These are phyloP conservation scores for Yamadazyma atlantica DNA, from an alignment of 1,139 yeast species.

Conservation along the genomic window DNA sequence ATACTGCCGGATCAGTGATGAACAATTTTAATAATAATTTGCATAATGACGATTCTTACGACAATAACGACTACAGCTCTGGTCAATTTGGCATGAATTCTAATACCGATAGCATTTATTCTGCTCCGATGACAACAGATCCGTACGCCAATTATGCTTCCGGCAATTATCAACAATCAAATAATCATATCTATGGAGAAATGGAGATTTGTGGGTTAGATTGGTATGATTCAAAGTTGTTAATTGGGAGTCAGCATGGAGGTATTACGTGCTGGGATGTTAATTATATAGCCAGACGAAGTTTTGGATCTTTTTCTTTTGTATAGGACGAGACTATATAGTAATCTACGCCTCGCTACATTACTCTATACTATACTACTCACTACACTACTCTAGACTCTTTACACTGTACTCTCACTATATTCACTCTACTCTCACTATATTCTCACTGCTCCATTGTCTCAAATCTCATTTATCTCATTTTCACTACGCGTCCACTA, in stretches of 20 bases:
- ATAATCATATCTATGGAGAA: conserved; percentile 46
- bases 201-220: conserved; percentile 47
- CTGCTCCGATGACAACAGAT: conserved; percentile 2
- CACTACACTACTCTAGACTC: too few relatives aligned
- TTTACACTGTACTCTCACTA: too few relatives aligned
- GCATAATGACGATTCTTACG: conserved; percentile 1
- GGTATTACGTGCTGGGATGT: conserved; percentile 47
- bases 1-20: conserved; percentile 2
- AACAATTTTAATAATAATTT: background rate
- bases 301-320: conserved; percentile 29
- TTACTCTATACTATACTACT: too few relatives aligned
- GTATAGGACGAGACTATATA: conserved; percentile 7
- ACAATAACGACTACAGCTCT: conserved; percentile 1
- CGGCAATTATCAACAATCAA: conserved; percentile 27
- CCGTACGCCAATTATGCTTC: conserved; percentile 8
- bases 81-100: background rate
- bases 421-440: too few relatives aligned
- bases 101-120: conserved; percentile 7
- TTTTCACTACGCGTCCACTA: background rate
- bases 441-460: too few relatives aligned
- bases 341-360: too few relatives aligned
- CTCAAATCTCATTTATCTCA: too few relatives aligned
- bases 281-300: conserved; percentile 39
- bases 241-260: conserved; percentile 45
- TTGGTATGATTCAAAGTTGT: conserved; percentile 35